Base-by-base conservation (phyloP, 495 filamentous ascomycete genomes). In the Hypoxylon perforatum region DNA sequence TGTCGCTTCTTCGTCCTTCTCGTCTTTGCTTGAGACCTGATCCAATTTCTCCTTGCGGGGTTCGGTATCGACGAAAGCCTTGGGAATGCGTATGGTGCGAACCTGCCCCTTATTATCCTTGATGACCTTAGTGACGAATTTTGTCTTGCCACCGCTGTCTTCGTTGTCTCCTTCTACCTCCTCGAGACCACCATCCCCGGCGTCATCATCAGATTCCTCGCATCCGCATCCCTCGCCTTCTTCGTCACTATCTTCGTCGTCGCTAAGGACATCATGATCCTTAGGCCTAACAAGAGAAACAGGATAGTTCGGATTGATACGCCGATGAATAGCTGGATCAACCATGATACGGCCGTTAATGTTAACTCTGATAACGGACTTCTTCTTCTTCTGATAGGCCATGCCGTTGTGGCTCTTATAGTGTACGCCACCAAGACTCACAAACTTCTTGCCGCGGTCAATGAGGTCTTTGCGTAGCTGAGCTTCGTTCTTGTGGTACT, bases 281-380 rank as follows among this genome's bases (percentile, higher is more conserved):
- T 91, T 90, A 10, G 90, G 88, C 54, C 91, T 88, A 41, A 96
- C 89, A 0, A 87, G 87, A 50, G 89, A 92, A 72, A 97, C 89
- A 14, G 86, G 85, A 69, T 97, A 97, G 68, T 97, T 97, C 0
- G 93, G 92, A 64, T 94, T 93, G 61, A 95, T 92, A 2, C 92
- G 86, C 21, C 93, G 86, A 79, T 94, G 92, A 52, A 92, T 93
- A 12, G 88, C 88, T 0, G 93, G 90, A 71, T 97, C 94, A 36
- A 97, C 84, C 94, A 97, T 97, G 63, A 97, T 87, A 47, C 94
- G 88, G 28, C 92, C 91, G 65, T 96, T 96, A 79, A 96, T 90
- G 61, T 93, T 93, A 78, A 96, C 87, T 75, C 95, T 96, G 76
- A 88, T 82, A 22, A 96, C 82, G 46, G 84, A 76, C 61, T 88